Percentiles rank a stretch among this genome's conserved stretches.
Evolutionary conservation across 192 early-diverging fungal species (phyloP).

Genomic region (Podila horticola): DNA sequence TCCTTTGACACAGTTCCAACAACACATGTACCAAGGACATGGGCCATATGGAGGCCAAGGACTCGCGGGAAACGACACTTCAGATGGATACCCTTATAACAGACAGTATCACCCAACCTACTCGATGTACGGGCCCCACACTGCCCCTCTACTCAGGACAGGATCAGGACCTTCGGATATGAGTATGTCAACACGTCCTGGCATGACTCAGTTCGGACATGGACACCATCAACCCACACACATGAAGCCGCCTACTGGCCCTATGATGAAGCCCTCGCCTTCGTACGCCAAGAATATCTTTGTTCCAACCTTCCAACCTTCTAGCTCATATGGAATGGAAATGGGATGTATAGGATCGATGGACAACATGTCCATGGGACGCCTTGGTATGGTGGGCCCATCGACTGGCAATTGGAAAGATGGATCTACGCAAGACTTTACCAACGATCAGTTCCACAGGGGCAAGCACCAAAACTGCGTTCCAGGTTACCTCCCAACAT

Average conservation of each 20-base stretch:
- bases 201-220: neutral
- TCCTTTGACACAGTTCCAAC: too few relatives aligned
- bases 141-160: neutral
- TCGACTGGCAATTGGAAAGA: constrained; percentile 15
- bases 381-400: neutral
- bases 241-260: constrained; percentile 2
- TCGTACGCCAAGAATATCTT: constrained; percentile 2
- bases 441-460: constrained; percentile 9
- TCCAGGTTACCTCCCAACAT: neutral
- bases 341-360: too few relatives aligned
- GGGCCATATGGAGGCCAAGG: too few relatives aligned
- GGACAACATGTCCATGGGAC: neutral
- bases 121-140: neutral
- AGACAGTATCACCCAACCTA: constrained; percentile 8
- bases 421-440: neutral
- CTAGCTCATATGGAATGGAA: neutral
- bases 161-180: neutral
- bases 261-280: neutral
- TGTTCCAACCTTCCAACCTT: constrained; percentile 21
- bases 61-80: neutral
- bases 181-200: neutral
- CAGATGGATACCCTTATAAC: constrained; percentile 9
- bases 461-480: constrained; percentile 3
- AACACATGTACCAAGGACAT: neutral
- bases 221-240: neutral